Percentiles rank a stretch among this genome's conserved stretches.
Evolutionary conservation across 1,284 basidiomycete genomes (phyloP).

Genomic region (Moniliophthora roreri): DNA sequence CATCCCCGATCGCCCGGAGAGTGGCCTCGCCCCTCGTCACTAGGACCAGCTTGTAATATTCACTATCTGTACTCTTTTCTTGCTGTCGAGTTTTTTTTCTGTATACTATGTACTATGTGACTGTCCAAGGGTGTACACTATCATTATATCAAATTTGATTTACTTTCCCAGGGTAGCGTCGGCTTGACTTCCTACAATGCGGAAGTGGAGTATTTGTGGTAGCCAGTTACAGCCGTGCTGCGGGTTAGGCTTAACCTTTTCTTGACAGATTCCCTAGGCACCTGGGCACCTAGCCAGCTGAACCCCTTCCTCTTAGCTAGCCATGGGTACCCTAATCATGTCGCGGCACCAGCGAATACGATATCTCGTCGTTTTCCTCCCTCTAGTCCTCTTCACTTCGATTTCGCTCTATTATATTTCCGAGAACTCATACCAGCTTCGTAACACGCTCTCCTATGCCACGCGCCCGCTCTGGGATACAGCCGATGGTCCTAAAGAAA

Average conservation of each 20-base stretch:
- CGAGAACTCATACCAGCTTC: slow-evolving; percentile 43
- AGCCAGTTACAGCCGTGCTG: too few relatives aligned
- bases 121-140: not conserved
- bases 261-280: too few relatives aligned
- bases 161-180: not conserved
- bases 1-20: slow-evolving; percentile 4
- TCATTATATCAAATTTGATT: not conserved
- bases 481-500: slow-evolving; percentile 44
- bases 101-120: not conserved
- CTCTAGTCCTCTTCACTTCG: slow-evolving; percentile 28
- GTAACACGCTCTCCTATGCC: slow-evolving; percentile 56
- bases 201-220: too few relatives aligned
- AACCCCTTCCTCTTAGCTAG: not conserved
- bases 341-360: slow-evolving; percentile 24
- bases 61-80: not conserved
- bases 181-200: not conserved
- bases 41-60: too few relatives aligned
- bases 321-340: slow-evolving; percentile 23
- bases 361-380: slow-evolving; percentile 14
- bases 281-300: too few relatives aligned
- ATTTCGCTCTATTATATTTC: slow-evolving; percentile 32
- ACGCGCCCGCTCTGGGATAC: slow-evolving; percentile 67
- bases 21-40: not conserved
- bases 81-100: not conserved
- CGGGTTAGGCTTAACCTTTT: too few relatives aligned